Evolutionary conservation across 768 basidiomycete genomes (phyloP).

Genomic region (Xanthoconium stramineum): DNA sequence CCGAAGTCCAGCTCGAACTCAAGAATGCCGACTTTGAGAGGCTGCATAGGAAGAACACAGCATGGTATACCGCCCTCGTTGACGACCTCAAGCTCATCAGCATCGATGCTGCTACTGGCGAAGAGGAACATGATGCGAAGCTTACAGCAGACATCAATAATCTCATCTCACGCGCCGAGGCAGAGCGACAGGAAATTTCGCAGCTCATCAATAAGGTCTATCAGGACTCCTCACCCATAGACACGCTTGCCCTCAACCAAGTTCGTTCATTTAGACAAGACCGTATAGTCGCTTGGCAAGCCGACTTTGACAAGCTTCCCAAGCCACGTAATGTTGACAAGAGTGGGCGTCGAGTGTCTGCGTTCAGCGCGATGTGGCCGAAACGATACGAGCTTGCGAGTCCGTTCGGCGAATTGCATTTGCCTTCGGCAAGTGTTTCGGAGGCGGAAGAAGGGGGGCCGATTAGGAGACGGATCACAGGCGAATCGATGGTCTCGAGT

Average conservation of each 20-base stretch:
- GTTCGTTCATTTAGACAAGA: conserved; percentile 88
- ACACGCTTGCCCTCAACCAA: conserved; percentile 84
- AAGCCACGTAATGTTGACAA: conserved; percentile 62
- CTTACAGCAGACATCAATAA: conserved; percentile 61
- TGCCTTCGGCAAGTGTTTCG: conserved; percentile 65
- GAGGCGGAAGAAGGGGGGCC: conserved; percentile 65
- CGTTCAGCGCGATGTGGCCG: conserved; percentile 74
- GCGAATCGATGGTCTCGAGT: conserved; percentile 62
- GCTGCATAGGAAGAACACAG: conserved; percentile 64
- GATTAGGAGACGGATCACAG: conserved; percentile 45
- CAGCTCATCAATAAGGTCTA: conserved; percentile 77
- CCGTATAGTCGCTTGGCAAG: conserved; percentile 95
- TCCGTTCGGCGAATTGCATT: conserved; percentile 50
- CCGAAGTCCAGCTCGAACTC: conserved; percentile 83
- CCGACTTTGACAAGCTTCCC: conserved; percentile 83
- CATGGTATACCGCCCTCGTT: conserved; percentile 73
- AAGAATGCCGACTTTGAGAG: conserved; percentile 90
- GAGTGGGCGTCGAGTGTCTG: conserved; percentile 51
- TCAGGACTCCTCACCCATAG: conserved; percentile 72
- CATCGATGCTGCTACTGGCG: conserved; percentile 77
- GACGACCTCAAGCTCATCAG: conserved; percentile 74
- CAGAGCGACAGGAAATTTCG: conserved; percentile 70
- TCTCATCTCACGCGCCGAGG: conserved; percentile 70
- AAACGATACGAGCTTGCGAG: conserved; percentile 53
- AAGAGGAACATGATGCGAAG: conserved; percentile 64